Conservation (phyloP, 352 stramenopile genomes). For the Globisporangium mamillatum region DNA sequence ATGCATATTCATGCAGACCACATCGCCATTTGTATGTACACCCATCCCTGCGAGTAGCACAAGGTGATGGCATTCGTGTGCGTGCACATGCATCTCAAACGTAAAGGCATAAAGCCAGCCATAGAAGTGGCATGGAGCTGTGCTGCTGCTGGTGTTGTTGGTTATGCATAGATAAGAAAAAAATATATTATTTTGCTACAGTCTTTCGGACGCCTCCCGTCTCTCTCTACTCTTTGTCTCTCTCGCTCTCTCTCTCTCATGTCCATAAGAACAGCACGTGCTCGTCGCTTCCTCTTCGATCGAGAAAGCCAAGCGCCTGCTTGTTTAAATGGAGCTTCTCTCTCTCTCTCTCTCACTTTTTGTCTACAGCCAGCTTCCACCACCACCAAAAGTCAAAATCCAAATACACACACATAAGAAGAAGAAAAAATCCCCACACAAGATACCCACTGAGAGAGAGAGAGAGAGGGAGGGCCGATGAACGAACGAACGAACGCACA, state of each 20-base stretch:
- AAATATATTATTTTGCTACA: neutral
- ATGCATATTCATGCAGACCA: neutral
- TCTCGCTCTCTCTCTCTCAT: neutral
- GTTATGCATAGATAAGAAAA: neutral
- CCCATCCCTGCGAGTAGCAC: neutral
- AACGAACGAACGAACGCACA: neutral
- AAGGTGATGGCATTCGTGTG: too few relatives aligned
- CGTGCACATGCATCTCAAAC: too few relatives aligned
- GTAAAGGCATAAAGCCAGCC: too few relatives aligned
- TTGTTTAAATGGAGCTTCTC: neutral
- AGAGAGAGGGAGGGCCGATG: neutral
- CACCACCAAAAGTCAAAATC: neutral
- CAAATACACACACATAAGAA: neutral
- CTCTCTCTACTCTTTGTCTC: neutral
- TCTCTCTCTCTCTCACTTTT: neutral
- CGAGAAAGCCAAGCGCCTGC: neutral
- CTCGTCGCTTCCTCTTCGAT: constrained; percentile 1
- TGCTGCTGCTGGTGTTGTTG: neutral
- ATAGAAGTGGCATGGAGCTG: too few relatives aligned
- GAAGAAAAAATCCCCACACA: neutral
- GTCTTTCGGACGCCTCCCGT: neutral
- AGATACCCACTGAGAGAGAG: neutral
- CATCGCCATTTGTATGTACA: neutral
- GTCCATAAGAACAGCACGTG: neutral
- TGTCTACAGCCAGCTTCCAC: neutral